Percentiles rank a stretch among this genome's conserved stretches.
phyloP scores from a whole-genome alignment of 2,329 filamentous ascomycete species.

The Trichoderma sp. region DNA sequence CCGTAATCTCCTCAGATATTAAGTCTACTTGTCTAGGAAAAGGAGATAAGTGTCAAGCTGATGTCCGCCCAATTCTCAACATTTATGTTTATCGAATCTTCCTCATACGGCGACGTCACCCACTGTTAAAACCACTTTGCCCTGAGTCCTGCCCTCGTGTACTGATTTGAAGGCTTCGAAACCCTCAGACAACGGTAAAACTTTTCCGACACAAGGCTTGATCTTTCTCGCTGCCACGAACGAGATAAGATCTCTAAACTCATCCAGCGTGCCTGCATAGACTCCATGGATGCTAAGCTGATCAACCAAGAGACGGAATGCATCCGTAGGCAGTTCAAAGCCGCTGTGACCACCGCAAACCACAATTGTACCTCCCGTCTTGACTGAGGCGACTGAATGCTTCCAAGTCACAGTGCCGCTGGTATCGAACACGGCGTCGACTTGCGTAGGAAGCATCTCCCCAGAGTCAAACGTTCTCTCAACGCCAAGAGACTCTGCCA shows the following conservation, averaged over 20 bases:
- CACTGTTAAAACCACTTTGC: background rate
- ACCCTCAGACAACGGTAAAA: background rate
- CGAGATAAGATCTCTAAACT: conserved; percentile 13
- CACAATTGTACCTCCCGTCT: background rate
- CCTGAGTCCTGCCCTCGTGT: background rate
- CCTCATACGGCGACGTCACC: background rate
- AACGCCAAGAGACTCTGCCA: background rate
- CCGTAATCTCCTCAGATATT: background rate
- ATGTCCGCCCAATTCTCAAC: background rate
- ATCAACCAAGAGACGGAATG: background rate
- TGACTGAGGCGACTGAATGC: conserved; percentile 10
- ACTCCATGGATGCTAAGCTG: conserved; percentile 13
- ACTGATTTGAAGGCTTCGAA: background rate
- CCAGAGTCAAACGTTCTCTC: conserved; percentile 11
- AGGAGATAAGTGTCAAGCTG: background rate
- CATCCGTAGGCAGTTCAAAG: conserved; percentile 12
- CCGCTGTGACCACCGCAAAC: conserved; percentile 5
- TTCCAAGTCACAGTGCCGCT: conserved; percentile 14
- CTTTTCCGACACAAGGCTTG: conserved; percentile 5
- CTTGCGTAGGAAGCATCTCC: background rate
- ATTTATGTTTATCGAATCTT: background rate
- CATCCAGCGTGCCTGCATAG: background rate
- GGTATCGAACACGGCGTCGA: conserved; percentile 17
- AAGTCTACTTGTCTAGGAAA: background rate
- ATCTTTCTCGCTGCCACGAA: conserved; percentile 3